Percentiles rank a stretch among this genome's conserved stretches.
phyloP scores from a whole-genome alignment of 805 yeast genomes.

The Nakazawaea siamensis region DNA sequence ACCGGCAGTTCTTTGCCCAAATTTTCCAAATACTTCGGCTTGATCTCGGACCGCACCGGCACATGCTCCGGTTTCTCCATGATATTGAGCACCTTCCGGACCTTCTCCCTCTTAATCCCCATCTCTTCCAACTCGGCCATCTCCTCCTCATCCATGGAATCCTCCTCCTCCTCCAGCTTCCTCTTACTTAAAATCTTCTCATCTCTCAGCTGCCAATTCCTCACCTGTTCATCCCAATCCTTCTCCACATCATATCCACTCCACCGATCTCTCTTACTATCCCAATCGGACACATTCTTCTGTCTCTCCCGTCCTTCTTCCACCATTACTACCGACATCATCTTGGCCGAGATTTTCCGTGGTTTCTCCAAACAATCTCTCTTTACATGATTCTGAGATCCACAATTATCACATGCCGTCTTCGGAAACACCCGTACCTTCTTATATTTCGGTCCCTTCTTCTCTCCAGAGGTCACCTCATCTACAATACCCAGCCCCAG shows the following conservation, averaged over 20 bases:
- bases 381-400: constrained; percentile 38
- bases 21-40: constrained; percentile 57
- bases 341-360: constrained; percentile 23
- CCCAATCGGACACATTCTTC: constrained; percentile 40
- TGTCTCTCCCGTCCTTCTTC: constrained; percentile 12
- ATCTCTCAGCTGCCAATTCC: constrained; percentile 35
- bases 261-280: constrained; percentile 74
- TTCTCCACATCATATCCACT: constrained; percentile 57
- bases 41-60: constrained; percentile 61
- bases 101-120: constrained; percentile 18
- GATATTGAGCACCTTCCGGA: constrained; percentile 7
- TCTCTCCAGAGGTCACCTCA: constrained; percentile 16
- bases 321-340: constrained; percentile 13
- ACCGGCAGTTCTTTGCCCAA: constrained; percentile 34
- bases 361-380: constrained; percentile 57
- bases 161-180: constrained; percentile 6
- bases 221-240: constrained; percentile 48
- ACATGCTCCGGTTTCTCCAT: constrained; percentile 22
- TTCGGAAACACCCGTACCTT: constrained; percentile 15
- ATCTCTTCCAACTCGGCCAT: constrained; percentile 32
- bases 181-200: constrained; percentile 15
- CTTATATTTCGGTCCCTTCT: constrained; percentile 8
- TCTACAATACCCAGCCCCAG: constrained; percentile 53
- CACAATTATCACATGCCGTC: constrained; percentile 51
- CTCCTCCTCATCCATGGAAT: constrained; percentile 18